A percentile compares a stretch with the other conserved stretches of the same genome.
Evolutionary conservation across 2,329 filamentous ascomycete species (phyloP).

Genomic region (Cercospora brassicicola): DNA sequence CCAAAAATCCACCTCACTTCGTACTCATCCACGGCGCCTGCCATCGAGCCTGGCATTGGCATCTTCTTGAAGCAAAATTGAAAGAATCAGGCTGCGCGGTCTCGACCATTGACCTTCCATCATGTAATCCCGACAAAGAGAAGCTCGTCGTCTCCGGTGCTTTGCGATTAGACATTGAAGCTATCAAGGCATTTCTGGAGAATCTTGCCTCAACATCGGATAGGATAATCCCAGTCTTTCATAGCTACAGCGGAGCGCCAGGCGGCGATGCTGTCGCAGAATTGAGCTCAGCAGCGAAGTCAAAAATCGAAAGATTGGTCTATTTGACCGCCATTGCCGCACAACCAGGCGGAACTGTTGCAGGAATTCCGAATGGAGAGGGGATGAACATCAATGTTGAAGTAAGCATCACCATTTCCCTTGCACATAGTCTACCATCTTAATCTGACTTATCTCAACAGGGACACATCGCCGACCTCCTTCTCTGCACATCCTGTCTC

Average conservation of each 20-base stretch:
- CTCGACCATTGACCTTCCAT: constrained; percentile 21
- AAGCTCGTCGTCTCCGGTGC: not conserved
- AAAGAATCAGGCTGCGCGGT: constrained; percentile 17
- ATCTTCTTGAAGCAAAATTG: constrained; percentile 15
- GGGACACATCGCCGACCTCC: not conserved
- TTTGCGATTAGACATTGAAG: constrained; percentile 18
- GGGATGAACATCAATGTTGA: not conserved
- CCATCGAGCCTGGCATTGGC: constrained; percentile 24
- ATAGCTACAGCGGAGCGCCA: constrained; percentile 25
- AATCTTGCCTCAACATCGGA: constrained; percentile 16
- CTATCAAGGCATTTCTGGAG: constrained; percentile 20
- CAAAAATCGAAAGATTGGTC: constrained; percentile 14
- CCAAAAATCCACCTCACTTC: constrained; percentile 12
- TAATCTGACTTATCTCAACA: not conserved
- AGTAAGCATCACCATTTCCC: not conserved
- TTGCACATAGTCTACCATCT: too few species aligned
- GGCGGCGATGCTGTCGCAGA: constrained; percentile 25
- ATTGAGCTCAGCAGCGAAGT: constrained; percentile 11
- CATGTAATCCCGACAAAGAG: constrained; percentile 2
- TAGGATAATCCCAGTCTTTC: constrained; percentile 23
- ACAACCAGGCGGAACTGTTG: not conserved
- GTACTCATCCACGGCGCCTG: constrained; percentile 26
- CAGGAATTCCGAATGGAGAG: not conserved
- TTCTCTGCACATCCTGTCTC: not conserved
- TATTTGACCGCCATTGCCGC: not conserved